Percentiles rank a stretch among this genome's conserved stretches.
phyloP scores from a whole-genome alignment of 495 filamentous ascomycete genomes.

The Penicillium pancosmium region DNA sequence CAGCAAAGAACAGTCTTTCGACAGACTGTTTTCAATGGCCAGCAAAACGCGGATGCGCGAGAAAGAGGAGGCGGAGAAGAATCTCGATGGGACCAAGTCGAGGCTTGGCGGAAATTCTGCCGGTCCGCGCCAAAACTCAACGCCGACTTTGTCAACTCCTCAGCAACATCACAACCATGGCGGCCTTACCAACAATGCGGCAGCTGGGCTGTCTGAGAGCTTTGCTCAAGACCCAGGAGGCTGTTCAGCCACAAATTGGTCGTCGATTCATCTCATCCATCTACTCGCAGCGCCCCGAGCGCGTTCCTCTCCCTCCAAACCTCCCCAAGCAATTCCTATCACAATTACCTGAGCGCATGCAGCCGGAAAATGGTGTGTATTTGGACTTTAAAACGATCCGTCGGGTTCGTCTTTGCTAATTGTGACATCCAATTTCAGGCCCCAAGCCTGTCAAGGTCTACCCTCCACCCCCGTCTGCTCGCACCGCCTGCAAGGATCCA shows the following conservation, averaged over 20 bases:
- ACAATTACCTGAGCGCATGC: constrained; percentile 44
- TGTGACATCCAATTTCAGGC: constrained; percentile 26
- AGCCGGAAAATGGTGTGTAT: constrained; percentile 39
- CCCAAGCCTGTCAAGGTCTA: constrained; percentile 54
- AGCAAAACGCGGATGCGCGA: constrained; percentile 16
- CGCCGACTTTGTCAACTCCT: constrained; percentile 30
- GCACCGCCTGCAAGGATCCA: constrained; percentile 57
- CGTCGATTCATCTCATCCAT: constrained; percentile 45
- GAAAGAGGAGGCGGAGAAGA: constrained; percentile 13
- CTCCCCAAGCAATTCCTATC: constrained; percentile 45
- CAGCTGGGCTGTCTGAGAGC: constrained; percentile 70
- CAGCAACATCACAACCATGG: constrained; percentile 50
- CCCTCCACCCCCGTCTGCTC: constrained; percentile 52
- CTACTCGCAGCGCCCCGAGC: constrained; percentile 40
- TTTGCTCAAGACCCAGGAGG: constrained; percentile 46
- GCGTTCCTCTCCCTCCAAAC: constrained; percentile 42
- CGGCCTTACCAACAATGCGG: constrained; percentile 60
- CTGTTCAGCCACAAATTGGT: constrained; percentile 44
- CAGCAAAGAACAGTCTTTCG: neutral
- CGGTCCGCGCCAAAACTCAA: constrained; percentile 36
- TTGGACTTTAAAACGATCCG: neutral
- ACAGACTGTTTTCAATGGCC: neutral
- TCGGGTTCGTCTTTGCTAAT: neutral
- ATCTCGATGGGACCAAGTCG: constrained; percentile 12
- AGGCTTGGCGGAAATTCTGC: constrained; percentile 51